phyloP scores from a whole-genome alignment of 495 filamentous ascomycete species.

The Daldinia grandis region DNA sequence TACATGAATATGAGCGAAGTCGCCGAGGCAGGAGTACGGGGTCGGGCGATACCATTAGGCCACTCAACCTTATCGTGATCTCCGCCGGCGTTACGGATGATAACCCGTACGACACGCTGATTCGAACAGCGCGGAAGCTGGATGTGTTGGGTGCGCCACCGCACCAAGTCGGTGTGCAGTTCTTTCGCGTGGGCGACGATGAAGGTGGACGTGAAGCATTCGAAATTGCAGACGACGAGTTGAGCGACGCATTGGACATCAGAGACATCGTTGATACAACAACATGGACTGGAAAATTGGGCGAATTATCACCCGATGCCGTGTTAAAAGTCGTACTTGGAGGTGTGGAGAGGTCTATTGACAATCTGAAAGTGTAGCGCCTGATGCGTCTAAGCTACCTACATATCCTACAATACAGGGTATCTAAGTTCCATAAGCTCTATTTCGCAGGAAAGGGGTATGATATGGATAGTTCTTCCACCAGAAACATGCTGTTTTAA shows the following conservation, averaged over 20 bases:
- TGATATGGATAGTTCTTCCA: not conserved
- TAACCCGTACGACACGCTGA: constrained; percentile 72
- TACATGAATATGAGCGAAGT: constrained; percentile 23
- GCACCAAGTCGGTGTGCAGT: constrained; percentile 87
- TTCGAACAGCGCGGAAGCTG: constrained; percentile 69
- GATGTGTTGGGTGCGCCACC: constrained; percentile 73
- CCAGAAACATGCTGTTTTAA: not conserved
- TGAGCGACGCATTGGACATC: constrained; percentile 60
- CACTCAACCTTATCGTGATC: constrained; percentile 85
- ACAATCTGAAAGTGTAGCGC: constrained; percentile 12
- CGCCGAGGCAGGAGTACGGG: constrained; percentile 44
- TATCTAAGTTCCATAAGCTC: not conserved
- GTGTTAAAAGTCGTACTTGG: constrained; percentile 78
- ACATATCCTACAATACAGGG: not conserved
- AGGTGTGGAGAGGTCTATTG: constrained; percentile 54
- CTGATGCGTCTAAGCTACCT: too few relatives aligned
- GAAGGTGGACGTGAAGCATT: constrained; percentile 65
- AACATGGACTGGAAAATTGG: constrained; percentile 63
- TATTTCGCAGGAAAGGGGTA: not conserved
- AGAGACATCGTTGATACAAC: constrained; percentile 88
- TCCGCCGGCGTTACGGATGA: constrained; percentile 84
- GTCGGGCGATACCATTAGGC: constrained; percentile 61
- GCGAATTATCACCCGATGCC: constrained; percentile 56
- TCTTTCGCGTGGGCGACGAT: constrained; percentile 86
- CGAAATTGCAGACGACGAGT: constrained; percentile 71